Base-by-base conservation (phyloP, 352 stramenopile species). In the Phytophthora idaei region DNA sequence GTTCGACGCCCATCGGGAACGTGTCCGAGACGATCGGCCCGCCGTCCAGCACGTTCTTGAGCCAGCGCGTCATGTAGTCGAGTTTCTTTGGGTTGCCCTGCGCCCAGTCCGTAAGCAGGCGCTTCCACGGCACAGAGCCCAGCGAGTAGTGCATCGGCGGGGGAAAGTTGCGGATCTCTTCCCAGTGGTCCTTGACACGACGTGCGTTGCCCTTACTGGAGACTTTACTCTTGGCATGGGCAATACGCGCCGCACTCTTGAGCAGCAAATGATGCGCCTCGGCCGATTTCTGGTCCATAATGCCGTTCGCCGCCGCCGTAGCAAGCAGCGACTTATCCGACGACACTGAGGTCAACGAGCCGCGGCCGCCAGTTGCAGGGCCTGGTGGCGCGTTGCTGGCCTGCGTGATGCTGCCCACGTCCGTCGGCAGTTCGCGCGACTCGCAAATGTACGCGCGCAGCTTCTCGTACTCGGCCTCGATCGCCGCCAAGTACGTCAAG, bases 31-130 rank as follows among this genome's bases (percentile, higher is more conserved):
- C 86, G 47, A 96, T 93, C 1, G 87, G 84, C 25, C 85, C 88
- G 29, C 86, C 86, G 34, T 96, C 88, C 46, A 96, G 64, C 5
- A 96, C 88, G 58, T 96, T 96, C 75, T 96, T 93, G 39, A 96
- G 79, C 88, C 88, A 96, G 14, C 87, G 74, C 14, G 81, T 93
- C 88, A 96, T 96, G 69, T 96, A 96, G 60, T 96, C 88, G n/a
- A 95, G 71, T 60, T 95, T 95, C 72, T 95, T 95, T 28, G 88
- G 84, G 71, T 95, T 95, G 57, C 88, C 88, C 57, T 95, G 88
- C 0, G 88, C 88, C 88, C 88, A 96, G 49, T 96, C 88, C 31
- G 86, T 90, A 2, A 96, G 75, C 65, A 95, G 52, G 4, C 88
- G 85, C 70, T 96, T 96, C 86, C 88, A 95, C 1, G 88, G 88